Percentiles rank a stretch among this genome's conserved stretches.
These are phyloP conservation scores for Vachellia collinsii DNA, from an alignment of 306 rosid species.

Conservation along the genomic window DNA sequence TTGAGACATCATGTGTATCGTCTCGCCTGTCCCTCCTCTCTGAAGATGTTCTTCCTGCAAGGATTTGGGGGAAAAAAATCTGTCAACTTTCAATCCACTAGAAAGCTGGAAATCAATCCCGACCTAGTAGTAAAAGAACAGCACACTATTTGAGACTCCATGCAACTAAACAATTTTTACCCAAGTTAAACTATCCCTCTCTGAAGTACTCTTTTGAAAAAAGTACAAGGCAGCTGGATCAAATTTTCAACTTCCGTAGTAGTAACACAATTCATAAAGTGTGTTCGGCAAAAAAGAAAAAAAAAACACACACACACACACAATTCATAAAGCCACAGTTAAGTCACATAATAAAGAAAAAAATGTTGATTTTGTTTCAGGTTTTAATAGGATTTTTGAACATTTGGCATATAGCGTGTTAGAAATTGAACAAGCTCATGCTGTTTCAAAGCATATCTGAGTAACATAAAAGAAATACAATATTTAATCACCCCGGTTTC, in stretches of 20 bases:
- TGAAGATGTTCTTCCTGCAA: constrained; percentile 62
- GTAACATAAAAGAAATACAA: constrained; percentile 10
- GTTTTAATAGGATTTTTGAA: constrained; percentile 20
- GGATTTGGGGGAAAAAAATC: constrained; percentile 1
- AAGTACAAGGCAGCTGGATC: not conserved
- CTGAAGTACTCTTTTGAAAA: not conserved
- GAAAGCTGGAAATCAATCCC: not conserved
- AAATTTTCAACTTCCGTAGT: not conserved
- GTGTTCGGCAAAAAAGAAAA: too few relatives aligned
- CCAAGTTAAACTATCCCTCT: not conserved
- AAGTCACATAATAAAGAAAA: not conserved
- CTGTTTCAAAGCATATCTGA: constrained; percentile 2
- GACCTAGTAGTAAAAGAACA: constrained; percentile 6
- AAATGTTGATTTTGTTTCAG: not conserved
- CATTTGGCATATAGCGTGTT: not conserved
- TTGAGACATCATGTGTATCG: constrained; percentile 53
- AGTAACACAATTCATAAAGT: constrained; percentile 15
- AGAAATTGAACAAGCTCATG: not conserved
- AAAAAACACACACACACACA: not conserved
- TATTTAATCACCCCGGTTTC: constrained; percentile 18
- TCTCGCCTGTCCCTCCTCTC: constrained; percentile 77
- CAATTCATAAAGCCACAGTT: constrained; percentile 12
- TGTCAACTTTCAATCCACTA: not conserved
- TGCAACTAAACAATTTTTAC: not conserved
- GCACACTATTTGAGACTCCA: not conserved